phyloP scores from a whole-genome alignment of 805 yeast genomes.

The Jamesozyma hellenica region DNA sequence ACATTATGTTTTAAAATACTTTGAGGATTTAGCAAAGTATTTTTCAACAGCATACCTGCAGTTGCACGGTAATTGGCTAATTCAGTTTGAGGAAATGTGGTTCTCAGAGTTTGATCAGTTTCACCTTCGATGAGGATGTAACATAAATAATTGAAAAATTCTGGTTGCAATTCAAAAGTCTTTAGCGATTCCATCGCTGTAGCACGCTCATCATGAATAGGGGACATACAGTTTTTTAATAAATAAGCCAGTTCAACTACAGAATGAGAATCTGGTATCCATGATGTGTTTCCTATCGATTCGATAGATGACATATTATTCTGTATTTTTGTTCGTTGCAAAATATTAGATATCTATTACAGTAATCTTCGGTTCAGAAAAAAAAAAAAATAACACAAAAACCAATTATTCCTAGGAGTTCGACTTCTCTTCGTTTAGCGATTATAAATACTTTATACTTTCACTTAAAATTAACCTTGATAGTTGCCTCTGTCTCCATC shows the following conservation, averaged over 20 bases:
- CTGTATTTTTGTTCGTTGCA: not conserved
- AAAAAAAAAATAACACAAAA: too few species aligned
- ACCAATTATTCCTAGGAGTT: too few species aligned
- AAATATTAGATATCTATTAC: too few species aligned
- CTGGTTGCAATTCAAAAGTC: conserved; percentile 60
- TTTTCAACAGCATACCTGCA: conserved; percentile 80
- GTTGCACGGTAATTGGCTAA: conserved; percentile 50
- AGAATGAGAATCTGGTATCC: conserved; percentile 60
- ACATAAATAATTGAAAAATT: conserved; percentile 71
- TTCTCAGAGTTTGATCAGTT: conserved; percentile 34
- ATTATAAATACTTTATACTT: too few species aligned
- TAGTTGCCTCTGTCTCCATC: too few species aligned
- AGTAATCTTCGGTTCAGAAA: too few species aligned
- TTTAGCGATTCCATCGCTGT: conserved; percentile 66
- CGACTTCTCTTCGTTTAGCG: too few species aligned
- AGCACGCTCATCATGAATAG: conserved; percentile 42
- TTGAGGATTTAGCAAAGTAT: conserved; percentile 41
- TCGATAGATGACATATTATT: not conserved
- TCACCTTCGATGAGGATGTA: conserved; percentile 52
- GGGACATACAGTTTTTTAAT: conserved; percentile 61
- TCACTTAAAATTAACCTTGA: too few species aligned
- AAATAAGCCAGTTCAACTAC: conserved; percentile 56
- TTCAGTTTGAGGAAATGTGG: conserved; percentile 16
- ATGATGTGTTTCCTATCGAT: conserved; percentile 21
- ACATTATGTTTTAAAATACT: conserved; percentile 24